Evolutionary conservation across 192 early-diverging fungal species (phyloP).

Genomic region (Podochytrium sp.): DNA sequence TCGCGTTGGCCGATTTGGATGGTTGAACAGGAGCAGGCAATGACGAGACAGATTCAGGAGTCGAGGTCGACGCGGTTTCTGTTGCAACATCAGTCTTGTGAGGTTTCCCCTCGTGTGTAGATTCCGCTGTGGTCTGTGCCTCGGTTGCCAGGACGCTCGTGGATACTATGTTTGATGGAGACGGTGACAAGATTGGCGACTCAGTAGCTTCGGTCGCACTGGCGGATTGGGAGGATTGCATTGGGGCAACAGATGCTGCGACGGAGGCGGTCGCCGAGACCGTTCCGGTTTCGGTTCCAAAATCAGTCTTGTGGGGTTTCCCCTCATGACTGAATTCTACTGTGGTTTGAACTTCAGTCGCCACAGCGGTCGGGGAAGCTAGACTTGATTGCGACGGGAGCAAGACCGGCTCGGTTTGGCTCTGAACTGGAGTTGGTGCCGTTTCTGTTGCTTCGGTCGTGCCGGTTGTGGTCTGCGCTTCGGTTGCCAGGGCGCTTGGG

Average conservation of each 20-base stretch:
- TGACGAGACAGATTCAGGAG: background rate
- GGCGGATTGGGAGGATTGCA: background rate
- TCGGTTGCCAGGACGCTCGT: background rate
- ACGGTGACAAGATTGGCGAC: no score
- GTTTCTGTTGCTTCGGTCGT: background rate
- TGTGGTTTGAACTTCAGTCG: no score
- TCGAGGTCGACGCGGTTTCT: background rate
- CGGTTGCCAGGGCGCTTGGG: background rate
- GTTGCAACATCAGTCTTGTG: background rate
- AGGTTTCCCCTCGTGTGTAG: no score
- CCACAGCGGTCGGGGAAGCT: no score
- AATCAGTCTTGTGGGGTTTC: no score
- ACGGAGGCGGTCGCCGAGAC: no score
- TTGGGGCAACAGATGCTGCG: no score
- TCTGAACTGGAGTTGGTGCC: no score
- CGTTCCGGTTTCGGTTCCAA: no score
- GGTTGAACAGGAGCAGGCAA: background rate
- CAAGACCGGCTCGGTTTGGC: background rate
- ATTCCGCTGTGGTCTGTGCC: no score
- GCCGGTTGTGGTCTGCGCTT: background rate
- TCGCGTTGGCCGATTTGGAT: background rate
- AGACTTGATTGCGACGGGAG: background rate
- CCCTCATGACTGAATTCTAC: no score
- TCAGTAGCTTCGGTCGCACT: background rate
- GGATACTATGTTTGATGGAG: no score